These are phyloP conservation scores for Hamamelis virginiana DNA, from an alignment of 164 flowering plant species.

Conservation along the genomic window DNA sequence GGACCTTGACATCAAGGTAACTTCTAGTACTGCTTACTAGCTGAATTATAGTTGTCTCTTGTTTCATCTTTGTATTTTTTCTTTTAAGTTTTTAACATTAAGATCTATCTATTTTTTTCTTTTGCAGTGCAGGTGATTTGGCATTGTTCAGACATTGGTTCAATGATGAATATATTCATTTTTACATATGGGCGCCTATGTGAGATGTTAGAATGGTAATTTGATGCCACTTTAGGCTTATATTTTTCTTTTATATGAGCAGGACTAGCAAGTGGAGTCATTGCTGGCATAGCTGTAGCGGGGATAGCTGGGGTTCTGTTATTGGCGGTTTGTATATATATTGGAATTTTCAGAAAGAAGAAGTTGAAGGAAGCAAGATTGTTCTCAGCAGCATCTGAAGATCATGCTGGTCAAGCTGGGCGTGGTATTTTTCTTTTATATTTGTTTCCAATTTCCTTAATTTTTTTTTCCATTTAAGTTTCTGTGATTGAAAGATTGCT, in stretches of 20 bases:
- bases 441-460: not conserved
- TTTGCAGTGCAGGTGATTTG: not conserved
- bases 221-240: conserved; percentile 14
- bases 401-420: conserved; percentile 26
- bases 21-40: conserved; percentile 1
- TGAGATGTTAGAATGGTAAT: not conserved
- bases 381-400: conserved; percentile 30
- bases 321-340: conserved; percentile 34
- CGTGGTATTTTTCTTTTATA: conserved; percentile 19
- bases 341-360: conserved; percentile 47
- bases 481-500: no score
- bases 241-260: conserved; percentile 25
- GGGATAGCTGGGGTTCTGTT: conserved; percentile 35
- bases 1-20: conserved; percentile 50
- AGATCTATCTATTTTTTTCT: not conserved
- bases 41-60: conserved; percentile 4
- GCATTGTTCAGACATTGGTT: not conserved
- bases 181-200: not conserved
- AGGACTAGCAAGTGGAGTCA: conserved; percentile 60
- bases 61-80: not conserved
- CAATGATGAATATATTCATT: not conserved
- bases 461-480: not conserved
- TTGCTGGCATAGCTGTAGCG: conserved; percentile 64
- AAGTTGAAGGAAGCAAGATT: conserved; percentile 34
- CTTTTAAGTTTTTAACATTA: not conserved